phyloP scores from a whole-genome alignment of 2,329 filamentous ascomycete species.

The Apiospora phragmitis region DNA sequence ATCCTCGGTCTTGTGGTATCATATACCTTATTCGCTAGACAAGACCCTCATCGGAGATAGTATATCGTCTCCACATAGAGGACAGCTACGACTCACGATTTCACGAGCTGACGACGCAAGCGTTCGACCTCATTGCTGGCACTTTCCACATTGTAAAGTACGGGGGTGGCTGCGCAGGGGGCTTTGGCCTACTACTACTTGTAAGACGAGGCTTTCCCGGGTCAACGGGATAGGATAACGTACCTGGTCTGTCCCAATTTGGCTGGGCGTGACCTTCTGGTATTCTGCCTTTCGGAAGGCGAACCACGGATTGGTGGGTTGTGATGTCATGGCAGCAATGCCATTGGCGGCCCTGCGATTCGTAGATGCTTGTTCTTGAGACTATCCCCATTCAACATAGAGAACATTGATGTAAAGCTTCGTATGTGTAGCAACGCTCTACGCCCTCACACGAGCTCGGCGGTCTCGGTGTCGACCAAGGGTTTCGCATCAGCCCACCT shows the following conservation, averaged over 20 bases:
- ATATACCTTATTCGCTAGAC: neutral
- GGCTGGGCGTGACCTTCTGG: neutral
- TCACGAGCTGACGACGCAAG: neutral
- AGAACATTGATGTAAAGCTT: neutral
- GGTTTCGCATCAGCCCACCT: constrained; percentile 73
- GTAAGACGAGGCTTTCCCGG: neutral
- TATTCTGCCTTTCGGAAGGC: neutral
- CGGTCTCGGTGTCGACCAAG: constrained; percentile 54
- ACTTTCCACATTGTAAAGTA: neutral
- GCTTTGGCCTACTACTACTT: neutral
- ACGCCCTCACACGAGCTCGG: constrained; percentile 56
- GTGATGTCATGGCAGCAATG: neutral
- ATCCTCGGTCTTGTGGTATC: neutral
- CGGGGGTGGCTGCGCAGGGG: neutral
- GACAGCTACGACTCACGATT: neutral
- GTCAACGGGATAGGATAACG: neutral
- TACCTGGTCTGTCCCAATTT: neutral
- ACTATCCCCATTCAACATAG: neutral
- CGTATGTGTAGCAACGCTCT: neutral
- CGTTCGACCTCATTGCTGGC: neutral
- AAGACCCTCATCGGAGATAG: neutral
- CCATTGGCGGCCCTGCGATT: neutral
- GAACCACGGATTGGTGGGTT: neutral
- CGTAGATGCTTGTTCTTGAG: neutral
- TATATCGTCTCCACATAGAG: neutral